These are phyloP conservation scores for Boletus subcaerulescens DNA, from an alignment of 768 basidiomycete species.

Conservation along the genomic window DNA sequence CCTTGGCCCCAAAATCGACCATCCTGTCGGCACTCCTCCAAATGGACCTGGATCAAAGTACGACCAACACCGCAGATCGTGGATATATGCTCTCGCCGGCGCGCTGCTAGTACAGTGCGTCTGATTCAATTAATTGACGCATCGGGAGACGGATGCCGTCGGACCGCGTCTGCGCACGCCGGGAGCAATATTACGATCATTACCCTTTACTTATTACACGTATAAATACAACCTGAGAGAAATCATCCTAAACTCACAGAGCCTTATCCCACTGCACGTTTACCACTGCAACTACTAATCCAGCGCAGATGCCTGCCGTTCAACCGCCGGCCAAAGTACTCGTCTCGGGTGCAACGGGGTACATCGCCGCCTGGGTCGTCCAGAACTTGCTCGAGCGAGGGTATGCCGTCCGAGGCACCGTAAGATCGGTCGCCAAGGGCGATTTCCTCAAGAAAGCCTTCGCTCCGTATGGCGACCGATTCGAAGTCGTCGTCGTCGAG, in stretches of 20 bases:
- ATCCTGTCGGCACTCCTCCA: conserved; percentile 14
- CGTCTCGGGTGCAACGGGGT: conserved; percentile 30
- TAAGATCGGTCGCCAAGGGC: conserved; percentile 60
- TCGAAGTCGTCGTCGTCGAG: conserved; percentile 64
- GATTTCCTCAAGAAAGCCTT: conserved; percentile 54
- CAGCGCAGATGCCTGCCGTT: conserved; percentile 21
- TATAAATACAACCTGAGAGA: too few relatives aligned
- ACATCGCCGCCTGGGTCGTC: conserved; percentile 46
- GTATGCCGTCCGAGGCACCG: conserved; percentile 63
- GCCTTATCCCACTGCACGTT: too few relatives aligned
- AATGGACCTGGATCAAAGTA: conserved; percentile 10
- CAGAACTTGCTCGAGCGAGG: conserved; percentile 56
- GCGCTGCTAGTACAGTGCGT: too few relatives aligned
- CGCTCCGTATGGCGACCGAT: conserved; percentile 49
- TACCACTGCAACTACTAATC: too few relatives aligned
- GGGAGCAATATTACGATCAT: too few relatives aligned
- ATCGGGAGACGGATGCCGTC: too few relatives aligned
- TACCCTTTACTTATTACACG: too few relatives aligned
- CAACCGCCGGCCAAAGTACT: conserved; percentile 29
- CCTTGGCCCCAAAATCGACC: conserved; percentile 9
- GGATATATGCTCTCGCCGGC: too few relatives aligned
- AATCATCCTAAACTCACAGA: too few relatives aligned
- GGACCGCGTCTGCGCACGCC: too few relatives aligned
- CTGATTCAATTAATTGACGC: too few relatives aligned
- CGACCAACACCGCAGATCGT: not conserved